Evolutionary conservation across 2,329 filamentous ascomycete species (phyloP), one percentile per base, ranked within the genome.

Genomic region (Epichloe gansuensis): DNA sequence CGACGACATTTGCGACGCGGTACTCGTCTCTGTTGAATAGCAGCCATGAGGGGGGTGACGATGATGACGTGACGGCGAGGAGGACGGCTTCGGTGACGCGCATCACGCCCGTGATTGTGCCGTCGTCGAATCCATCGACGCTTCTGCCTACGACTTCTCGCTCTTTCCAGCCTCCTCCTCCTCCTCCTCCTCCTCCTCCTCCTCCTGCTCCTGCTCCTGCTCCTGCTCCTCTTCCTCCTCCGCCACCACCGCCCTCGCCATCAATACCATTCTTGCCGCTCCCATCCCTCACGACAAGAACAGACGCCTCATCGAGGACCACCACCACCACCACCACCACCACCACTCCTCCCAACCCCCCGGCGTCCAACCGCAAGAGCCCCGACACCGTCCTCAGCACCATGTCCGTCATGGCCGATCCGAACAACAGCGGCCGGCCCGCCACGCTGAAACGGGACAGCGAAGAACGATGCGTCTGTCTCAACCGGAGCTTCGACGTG

Each of bases 401-500:
- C 21, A 44, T 48, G 42, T 46, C 40, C 47, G 42, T 21, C 47
- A 50, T 36, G 46, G 34, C 6, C n/a, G 36, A 38, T 34, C 36
- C 38, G 12, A 34, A 17, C n/a, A 50, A 2, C 31, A 43, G 9
- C 39, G 39, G n/a, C 2, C 8, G 5, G 6, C 38, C 52, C 23
- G 43, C 11, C 43, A 34, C 15, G 2, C 7, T 5, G 12, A 41
- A 51, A 8, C 55, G 54, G 31, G 57, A 59, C 15, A 60, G 60
- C 1, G 69, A 72, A 52, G 57, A 60, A 49, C 55, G 61, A 13
- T 72, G 69, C 49, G 65, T 70, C 4, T 72, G 69, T 49, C 49
- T 55, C 7, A 71, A 71, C 49, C 56, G 59, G 50, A 71, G 69
- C 56, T 71, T 72, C 49, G 60, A 72, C 45, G 69, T 72, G 12